Evolutionary conservation across 1,284 basidiomycete genomes (phyloP), one percentile per base, ranked within the genome.

Genomic region (Malassezia psittaci): DNA sequence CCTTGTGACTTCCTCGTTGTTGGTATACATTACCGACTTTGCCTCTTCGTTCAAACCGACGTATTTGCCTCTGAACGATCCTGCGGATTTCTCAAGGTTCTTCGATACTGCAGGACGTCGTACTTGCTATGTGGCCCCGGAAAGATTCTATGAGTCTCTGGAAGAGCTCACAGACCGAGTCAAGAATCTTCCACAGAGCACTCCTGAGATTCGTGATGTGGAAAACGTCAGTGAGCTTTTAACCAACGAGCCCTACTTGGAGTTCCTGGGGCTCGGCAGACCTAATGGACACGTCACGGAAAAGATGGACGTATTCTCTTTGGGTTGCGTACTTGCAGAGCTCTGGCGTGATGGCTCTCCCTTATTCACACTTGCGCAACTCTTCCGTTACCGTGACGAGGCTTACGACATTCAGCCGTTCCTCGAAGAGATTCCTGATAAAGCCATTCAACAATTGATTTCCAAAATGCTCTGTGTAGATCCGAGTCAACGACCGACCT

Each of bases 221-320:
- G 56, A 58, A 38, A 46, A 45, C 35, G 39, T 51, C 12, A 40
- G 48, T 10, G 47, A 54, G 5, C 37, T 50, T 9, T 45, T 48
- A 7, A 48, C 47, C n/a, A 34, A 54, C 34, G 58, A 61, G 11
- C 43, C 64, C 12, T 57, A 66, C 21, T 56, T 61, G 0, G 66
- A 68, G 42, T 29, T 62, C n/a, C 56, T 69, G 9, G 66, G 69
- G 3, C 52, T 68, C 4, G 67, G 63, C 18, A 80, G 81, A 65
- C 75, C 81, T 24, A 85, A 91, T 59, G 86, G 84, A 5, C 84
- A 81, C 64, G 85, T 98, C 19, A 90, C 88, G 0, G 90, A 99
- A 76, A 81, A 87, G 3, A 98, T 99, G 94, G 94, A 99, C 74
- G 88, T 93, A 49, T 99, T 98, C 72, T 90, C 90, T 59, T 82